Percentiles rank a stretch among this genome's conserved stretches.
Evolutionary conservation across 768 basidiomycete species (phyloP).

Genomic region (Rhodotorula toruloides): DNA sequence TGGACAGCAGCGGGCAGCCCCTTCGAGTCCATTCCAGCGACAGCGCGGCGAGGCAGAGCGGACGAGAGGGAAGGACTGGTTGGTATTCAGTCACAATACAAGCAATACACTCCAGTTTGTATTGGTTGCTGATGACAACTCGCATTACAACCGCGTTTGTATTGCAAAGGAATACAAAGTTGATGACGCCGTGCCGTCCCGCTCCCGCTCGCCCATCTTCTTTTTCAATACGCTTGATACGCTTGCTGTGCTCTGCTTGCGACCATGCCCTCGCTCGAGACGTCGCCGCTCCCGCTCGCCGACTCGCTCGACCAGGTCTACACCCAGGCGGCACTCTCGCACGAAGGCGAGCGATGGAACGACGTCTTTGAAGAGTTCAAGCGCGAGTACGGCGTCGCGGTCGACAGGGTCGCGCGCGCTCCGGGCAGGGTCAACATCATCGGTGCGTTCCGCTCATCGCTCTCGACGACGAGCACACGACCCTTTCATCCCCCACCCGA

Average conservation of each 20-base stretch:
- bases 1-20: not conserved
- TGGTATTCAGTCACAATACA: not conserved
- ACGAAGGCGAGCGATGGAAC: conserved; percentile 31
- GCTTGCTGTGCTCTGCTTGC: not conserved
- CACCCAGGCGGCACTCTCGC: conserved; percentile 25
- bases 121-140: too few relatives aligned
- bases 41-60: too few relatives aligned
- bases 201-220: not conserved
- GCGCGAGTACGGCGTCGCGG: conserved; percentile 15
- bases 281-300: conserved; percentile 13
- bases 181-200: too few relatives aligned
- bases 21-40: conserved; percentile 3
- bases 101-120: too few relatives aligned
- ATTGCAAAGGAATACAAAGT: too few relatives aligned
- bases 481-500: not conserved
- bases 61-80: not conserved
- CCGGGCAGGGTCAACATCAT: conserved; percentile 39
- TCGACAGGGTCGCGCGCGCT: conserved; percentile 20
- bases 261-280: not conserved
- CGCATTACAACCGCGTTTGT: too few relatives aligned
- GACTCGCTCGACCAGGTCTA: conserved; percentile 27
- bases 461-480: not conserved
- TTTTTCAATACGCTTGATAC: not conserved
- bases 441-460: conserved; percentile 4
- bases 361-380: conserved; percentile 22